Evolutionary conservation across 2,329 filamentous ascomycete species (phyloP).

Genomic region (Pseudogymnoascus verrucosus): DNA sequence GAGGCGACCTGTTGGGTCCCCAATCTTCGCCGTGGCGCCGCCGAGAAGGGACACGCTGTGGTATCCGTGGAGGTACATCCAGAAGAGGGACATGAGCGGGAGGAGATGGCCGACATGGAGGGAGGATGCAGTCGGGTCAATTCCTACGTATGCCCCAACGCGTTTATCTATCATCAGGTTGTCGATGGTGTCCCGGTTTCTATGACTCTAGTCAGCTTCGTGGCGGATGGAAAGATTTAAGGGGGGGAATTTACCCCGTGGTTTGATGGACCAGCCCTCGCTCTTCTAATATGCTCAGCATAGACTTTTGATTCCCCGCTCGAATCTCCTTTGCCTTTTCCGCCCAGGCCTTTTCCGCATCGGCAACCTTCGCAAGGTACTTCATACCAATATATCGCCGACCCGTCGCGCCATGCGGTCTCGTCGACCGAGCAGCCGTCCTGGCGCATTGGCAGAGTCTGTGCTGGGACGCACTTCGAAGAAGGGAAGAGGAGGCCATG

Average conservation of each 20-base stretch:
- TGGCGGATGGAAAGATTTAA: background rate
- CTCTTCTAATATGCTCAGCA: constrained; percentile 60
- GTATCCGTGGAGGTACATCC: constrained; percentile 73
- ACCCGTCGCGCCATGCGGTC: constrained; percentile 11
- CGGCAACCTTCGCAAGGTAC: constrained; percentile 29
- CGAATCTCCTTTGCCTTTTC: constrained; percentile 39
- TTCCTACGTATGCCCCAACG: constrained; percentile 69
- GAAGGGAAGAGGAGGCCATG: constrained; percentile 24
- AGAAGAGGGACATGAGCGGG: constrained; percentile 76
- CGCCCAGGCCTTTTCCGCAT: constrained; percentile 37
- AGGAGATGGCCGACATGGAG: constrained; percentile 75
- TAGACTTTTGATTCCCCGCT: constrained; percentile 41
- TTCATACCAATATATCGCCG: constrained; percentile 25
- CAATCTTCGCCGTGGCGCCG: constrained; percentile 68
- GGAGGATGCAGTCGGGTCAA: constrained; percentile 74
- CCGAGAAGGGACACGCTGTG: constrained; percentile 60
- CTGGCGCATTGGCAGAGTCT: constrained; percentile 24
- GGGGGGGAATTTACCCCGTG: constrained; percentile 52
- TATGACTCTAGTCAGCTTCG: constrained; percentile 15
- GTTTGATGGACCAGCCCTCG: constrained; percentile 67
- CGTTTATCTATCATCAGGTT: constrained; percentile 56
- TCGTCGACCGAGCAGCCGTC: constrained; percentile 22
- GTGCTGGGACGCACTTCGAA: constrained; percentile 19
- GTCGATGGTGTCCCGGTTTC: constrained; percentile 44
- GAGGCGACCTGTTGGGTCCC: constrained; percentile 67